A percentile compares a stretch with the other conserved stretches of the same genome.
These are phyloP conservation scores for Penicillium coprophilum DNA, from an alignment of 495 filamentous ascomycete species.

Conservation along the genomic window DNA sequence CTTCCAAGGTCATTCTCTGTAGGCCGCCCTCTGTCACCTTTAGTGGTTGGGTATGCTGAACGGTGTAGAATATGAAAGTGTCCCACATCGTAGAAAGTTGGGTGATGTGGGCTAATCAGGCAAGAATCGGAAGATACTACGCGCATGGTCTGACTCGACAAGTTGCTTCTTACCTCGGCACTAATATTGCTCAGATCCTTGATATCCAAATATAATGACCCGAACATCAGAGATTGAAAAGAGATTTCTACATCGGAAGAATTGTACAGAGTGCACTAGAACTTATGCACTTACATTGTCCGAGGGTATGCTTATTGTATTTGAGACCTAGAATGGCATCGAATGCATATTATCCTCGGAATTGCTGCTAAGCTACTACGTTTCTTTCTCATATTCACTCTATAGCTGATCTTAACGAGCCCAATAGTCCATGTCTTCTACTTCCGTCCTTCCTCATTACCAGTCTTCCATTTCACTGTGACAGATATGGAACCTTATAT, in stretches of 20 bases:
- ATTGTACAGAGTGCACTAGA: background rate
- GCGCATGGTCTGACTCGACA: background rate
- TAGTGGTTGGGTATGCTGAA: background rate
- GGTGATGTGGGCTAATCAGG: background rate
- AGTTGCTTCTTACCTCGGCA: background rate
- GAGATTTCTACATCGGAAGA: background rate
- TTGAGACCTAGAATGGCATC: background rate
- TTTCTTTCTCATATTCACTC: too few relatives aligned
- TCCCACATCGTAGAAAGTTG: background rate
- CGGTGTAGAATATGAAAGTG: background rate
- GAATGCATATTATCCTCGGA: too few relatives aligned
- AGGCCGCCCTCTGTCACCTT: background rate
- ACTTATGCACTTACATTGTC: background rate
- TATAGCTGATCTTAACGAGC: background rate
- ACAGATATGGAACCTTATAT: background rate
- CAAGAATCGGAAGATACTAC: background rate
- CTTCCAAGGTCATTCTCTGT: slow-evolving; percentile 1
- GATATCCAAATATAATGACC: background rate
- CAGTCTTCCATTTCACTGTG: background rate
- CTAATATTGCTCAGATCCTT: background rate
- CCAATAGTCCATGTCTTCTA: background rate
- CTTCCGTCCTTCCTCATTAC: background rate
- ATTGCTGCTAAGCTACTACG: too few relatives aligned
- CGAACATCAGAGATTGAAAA: background rate
- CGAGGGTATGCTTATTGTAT: background rate